Base-by-base conservation (phyloP, 192 early-diverging fungal genomes). In the Geranomyces michiganensis region DNA sequence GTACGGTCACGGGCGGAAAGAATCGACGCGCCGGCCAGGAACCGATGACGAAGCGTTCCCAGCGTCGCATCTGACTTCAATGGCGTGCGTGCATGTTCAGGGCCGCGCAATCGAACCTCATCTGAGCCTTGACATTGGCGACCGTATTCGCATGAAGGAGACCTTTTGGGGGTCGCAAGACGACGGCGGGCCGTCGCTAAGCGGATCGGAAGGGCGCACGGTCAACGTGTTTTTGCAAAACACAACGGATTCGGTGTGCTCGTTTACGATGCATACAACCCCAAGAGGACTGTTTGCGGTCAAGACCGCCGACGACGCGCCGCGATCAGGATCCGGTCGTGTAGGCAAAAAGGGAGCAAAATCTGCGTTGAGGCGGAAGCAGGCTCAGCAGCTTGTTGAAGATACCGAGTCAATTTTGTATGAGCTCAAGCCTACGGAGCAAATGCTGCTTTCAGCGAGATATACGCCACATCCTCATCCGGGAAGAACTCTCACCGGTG, bases 341-440 rank as follows among this genome's bases (percentile, higher is more conserved):
- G 36, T 41, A 41, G 36, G 36, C 36, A 41, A 41, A 10, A 41
- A 41, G 10, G 36, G 5, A 41, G 36, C 5, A 3, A 41, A 41
- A 44, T 67, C 29, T 67, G 41, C 24, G 65, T 43, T 19, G 44
- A 26, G 8, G 33, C 65, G 14, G 47, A 51, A 24, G 45, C 47
- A n/a, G 29, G 21, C 8, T 6, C 0, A 48, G 22, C 29, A 14
- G 45, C 19, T 36, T n/a, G 14, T 41, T 41, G 36, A 41, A 10
- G 36, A 41, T 10, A 41, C 36, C 36, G 36, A 41, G 36, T 41
- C 36, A 10, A 41, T 10, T 41, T 41, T 59, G 17, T 74, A 59
- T 44, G 76, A 78, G 44, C 45, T 82, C 15, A 76, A 82, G 56
- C 80, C 66, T 0, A 76, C 61, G 46, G 63, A 78, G 56, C 74